Conservation (phyloP, 208 protist species). For the Kentomonas sorsogonicus region DNA sequence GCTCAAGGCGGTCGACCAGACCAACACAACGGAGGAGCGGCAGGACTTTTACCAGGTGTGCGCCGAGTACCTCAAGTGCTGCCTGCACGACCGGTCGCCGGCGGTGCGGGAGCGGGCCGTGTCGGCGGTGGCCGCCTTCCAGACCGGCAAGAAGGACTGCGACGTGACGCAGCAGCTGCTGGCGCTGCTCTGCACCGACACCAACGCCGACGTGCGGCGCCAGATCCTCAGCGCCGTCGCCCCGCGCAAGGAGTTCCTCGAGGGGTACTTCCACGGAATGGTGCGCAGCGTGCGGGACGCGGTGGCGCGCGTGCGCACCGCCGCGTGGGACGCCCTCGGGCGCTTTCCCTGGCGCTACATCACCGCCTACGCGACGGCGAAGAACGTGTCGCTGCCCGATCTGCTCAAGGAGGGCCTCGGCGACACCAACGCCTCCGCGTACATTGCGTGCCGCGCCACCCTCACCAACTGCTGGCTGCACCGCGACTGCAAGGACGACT, state of each 20-base stretch:
- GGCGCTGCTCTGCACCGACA: slow-evolving; percentile 75
- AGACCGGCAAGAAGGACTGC: slow-evolving; percentile 76
- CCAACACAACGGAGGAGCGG: slow-evolving; percentile 66
- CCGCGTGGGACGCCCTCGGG: slow-evolving; percentile 81
- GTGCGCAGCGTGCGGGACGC: slow-evolving; percentile 66
- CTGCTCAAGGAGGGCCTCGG: slow-evolving; percentile 53
- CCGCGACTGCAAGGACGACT: slow-evolving; percentile 68
- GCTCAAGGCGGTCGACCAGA: slow-evolving; percentile 73
- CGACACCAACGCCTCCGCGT: slow-evolving; percentile 62
- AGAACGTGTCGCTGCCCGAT: slow-evolving; percentile 41
- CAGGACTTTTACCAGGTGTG: slow-evolving; percentile 80
- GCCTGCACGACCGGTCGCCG: slow-evolving; percentile 71
- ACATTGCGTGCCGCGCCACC: slow-evolving; percentile 67
- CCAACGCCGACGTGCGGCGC: slow-evolving; percentile 70
- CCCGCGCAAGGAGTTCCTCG: slow-evolving; percentile 77
- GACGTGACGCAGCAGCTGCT: slow-evolving; percentile 87
- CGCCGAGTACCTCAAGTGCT: slow-evolving; percentile 74
- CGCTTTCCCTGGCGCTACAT: slow-evolving; percentile 84
- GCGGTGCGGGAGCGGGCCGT: slow-evolving; percentile 66
- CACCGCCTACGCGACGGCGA: slow-evolving; percentile 61
- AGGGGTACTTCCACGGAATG: slow-evolving; percentile 87
- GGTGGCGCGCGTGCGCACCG: slow-evolving; percentile 70
- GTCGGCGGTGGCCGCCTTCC: slow-evolving; percentile 64
- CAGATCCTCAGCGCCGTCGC: slow-evolving; percentile 68
- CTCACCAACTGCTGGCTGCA: slow-evolving; percentile 83